These are phyloP conservation scores for Chloranthus sessilifolius DNA, from an alignment of 164 flowering plant species.

Conservation along the genomic window DNA sequence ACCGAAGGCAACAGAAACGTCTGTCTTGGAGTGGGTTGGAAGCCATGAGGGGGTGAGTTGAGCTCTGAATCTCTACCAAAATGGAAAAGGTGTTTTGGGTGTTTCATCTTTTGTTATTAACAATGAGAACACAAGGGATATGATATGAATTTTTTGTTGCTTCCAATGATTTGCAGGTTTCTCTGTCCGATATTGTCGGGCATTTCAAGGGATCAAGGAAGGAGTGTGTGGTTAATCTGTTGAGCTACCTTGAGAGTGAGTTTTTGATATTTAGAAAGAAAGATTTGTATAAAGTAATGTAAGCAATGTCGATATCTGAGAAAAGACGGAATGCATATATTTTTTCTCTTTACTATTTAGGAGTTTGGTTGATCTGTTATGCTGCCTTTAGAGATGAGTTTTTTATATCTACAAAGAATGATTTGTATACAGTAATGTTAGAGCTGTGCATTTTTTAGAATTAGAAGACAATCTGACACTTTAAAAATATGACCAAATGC, in stretches of 20 bases:
- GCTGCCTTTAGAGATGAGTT: no score
- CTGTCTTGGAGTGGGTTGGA: constrained; percentile 35
- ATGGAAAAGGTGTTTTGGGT: not conserved
- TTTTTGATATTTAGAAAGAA: constrained; percentile 47
- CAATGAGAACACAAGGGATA: not conserved
- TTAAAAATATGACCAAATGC: no score
- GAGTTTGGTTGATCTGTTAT: no score
- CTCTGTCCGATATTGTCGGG: constrained; percentile 29
- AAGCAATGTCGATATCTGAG: constrained; percentile 7
- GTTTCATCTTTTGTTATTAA: not conserved
- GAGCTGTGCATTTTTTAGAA: no score
- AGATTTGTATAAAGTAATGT: constrained; percentile 35
- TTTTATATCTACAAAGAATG: no score
- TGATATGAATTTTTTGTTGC: not conserved
- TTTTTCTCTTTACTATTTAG: no score
- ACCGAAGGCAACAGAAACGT: constrained; percentile 30
- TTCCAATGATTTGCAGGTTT: constrained; percentile 29
- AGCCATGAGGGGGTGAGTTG: constrained; percentile 38
- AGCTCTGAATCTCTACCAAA: not conserved
- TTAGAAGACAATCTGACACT: no score
- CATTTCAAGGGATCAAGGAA: constrained; percentile 38
- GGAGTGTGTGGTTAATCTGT: constrained; percentile 25
- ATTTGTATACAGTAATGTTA: no score
- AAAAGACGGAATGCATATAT: not conserved
- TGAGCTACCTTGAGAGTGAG: constrained; percentile 42